Percentiles rank a stretch among this genome's conserved stretches.
Evolutionary conservation across 768 basidiomycete species (phyloP).

Genomic region (Lactarius indigo): DNA sequence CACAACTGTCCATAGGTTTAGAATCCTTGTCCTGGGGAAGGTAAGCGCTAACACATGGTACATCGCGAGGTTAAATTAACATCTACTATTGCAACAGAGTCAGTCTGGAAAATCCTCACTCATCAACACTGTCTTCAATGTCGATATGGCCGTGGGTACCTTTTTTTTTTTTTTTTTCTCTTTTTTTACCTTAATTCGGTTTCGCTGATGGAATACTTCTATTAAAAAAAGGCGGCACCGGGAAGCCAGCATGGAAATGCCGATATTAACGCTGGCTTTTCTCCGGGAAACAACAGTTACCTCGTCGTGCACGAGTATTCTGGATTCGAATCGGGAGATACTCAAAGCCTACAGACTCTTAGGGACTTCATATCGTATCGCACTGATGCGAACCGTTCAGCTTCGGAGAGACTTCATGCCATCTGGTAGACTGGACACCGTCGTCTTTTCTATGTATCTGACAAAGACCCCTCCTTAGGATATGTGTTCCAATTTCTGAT

Average conservation of each 20-base stretch:
- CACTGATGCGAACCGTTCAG: neutral
- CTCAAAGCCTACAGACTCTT: neutral
- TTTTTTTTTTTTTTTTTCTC: too few relatives aligned
- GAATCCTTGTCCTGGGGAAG: too few relatives aligned
- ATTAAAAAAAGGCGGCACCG: neutral
- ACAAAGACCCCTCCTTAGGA: slow-evolving; percentile 1
- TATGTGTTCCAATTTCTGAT: neutral
- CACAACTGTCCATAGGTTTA: slow-evolving; percentile 1
- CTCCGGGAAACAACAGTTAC: neutral
- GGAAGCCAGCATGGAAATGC: neutral
- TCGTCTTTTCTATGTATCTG: neutral
- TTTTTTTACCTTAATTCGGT: neutral
- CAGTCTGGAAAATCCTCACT: slow-evolving; percentile 17
- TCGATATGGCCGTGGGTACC: slow-evolving; percentile 4
- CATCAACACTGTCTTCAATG: neutral
- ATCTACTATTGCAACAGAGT: neutral
- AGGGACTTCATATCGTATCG: neutral
- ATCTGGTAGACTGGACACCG: slow-evolving; percentile 2
- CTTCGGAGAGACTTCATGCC: slow-evolving; percentile 9
- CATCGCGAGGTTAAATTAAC: too few relatives aligned
- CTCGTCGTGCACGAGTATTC: slow-evolving; percentile 7
- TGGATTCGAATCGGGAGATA: neutral
- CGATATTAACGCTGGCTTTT: neutral
- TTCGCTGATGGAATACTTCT: too few relatives aligned
- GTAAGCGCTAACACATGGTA: too few relatives aligned